Base-by-base conservation (phyloP, 345 rosid species). In the Tarenaya hassleriana region DNA sequence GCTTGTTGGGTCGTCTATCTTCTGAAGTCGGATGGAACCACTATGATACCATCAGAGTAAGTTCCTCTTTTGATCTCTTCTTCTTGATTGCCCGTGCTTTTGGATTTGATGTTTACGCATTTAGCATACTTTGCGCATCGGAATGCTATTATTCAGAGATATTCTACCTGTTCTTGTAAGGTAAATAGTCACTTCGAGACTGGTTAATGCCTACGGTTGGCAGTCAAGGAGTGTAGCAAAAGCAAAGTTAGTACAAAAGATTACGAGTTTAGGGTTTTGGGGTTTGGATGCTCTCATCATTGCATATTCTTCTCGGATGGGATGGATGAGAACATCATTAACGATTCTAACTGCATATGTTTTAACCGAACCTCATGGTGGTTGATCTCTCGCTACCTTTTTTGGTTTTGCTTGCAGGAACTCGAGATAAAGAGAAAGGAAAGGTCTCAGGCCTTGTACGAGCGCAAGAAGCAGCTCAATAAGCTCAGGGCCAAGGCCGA, bases 401-500 rank as follows among this genome's bases (percentile, higher is more conserved):
- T n/a, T n/a, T n/a, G n/a, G 8, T 20, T 10, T 34, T 54, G n/a
- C 10, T 13, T 7, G 15, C 70, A 78, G 85, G 86, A 87, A 45
- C 77, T 81, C 5, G 90, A 81, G 77, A 61, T 56, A 55, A 81
- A 77, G 79, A 82, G 91, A 59, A 84, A 84, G 73, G 86, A 84
- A 46, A 80, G 69, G 55, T 52, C 82, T 31, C 79, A 76, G 66
- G 55, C 70, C 6, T 41, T 47, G 2, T 80, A 79, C 39, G 85
- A 84, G 69, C 77, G 75, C 64, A 84, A 73, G 75, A 88, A 81
- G 76, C 80, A 78, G 63, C 47, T 82, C 52, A 70, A 44, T 52
- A 87, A 77, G 47, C 79, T 89, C 43, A 76, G 85, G 76, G 52
- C 67, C 6, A 88, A 85, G 79, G 97, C 92, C 6, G 92, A 85